phyloP scores from a whole-genome alignment of 31 red algal species.

The Odonthalia washingtoniensis region DNA sequence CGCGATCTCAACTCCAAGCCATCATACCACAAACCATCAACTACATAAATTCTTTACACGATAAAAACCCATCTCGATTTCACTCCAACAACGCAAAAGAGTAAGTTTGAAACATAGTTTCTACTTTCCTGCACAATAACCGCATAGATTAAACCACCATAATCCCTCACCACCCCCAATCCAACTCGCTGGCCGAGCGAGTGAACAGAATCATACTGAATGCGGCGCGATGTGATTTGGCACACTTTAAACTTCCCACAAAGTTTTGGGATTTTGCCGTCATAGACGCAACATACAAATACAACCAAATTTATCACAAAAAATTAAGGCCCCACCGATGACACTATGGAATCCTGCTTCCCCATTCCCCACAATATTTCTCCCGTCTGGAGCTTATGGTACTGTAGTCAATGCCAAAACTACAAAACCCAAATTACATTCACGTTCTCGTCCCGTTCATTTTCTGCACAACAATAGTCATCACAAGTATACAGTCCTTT shows the following conservation, averaged over 20 bases:
- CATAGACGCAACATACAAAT: neutral
- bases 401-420: neutral
- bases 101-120: neutral
- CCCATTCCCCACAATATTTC: neutral
- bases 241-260: neutral
- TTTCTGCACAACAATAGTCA: neutral
- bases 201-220: neutral
- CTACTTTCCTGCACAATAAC: neutral
- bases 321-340: neutral
- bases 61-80: neutral
- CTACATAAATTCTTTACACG: neutral
- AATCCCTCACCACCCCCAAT: neutral
- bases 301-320: neutral
- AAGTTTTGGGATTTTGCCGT: neutral
- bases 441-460: neutral
- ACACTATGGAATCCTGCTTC: neutral
- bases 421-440: neutral
- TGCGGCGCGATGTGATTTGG: neutral
- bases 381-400: no score
- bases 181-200: neutral
- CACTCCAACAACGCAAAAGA: neutral
- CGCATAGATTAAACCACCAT: neutral
- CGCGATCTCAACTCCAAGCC: neutral
- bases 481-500: neutral
- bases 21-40: neutral